These are phyloP conservation scores for Metschnikowia hibisci DNA, from an alignment of 805 yeast species.

Conservation along the genomic window DNA sequence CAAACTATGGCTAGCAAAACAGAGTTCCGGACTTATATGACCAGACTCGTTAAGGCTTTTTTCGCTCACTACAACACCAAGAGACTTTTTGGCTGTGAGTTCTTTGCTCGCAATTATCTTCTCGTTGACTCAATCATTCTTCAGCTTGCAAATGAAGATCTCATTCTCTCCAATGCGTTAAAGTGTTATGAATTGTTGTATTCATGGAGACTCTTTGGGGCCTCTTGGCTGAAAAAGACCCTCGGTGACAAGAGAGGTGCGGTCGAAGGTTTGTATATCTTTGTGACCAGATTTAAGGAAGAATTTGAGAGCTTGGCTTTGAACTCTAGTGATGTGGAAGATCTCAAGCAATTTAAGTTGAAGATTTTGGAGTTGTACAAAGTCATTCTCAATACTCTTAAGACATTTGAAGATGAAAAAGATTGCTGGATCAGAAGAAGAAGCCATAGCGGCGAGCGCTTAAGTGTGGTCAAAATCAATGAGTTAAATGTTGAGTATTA, in stretches of 20 bases:
- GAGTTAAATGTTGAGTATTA: slow-evolving; percentile 32
- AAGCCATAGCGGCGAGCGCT: slow-evolving; percentile 13
- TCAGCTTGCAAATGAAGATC: slow-evolving; percentile 31
- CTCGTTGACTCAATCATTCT: slow-evolving; percentile 33
- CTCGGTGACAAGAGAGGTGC: slow-evolving; percentile 41
- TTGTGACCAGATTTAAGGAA: slow-evolving; percentile 32
- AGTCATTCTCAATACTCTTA: slow-evolving; percentile 37
- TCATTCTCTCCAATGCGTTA: slow-evolving; percentile 27
- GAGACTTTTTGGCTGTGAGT: slow-evolving; percentile 21
- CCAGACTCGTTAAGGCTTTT: slow-evolving; percentile 26
- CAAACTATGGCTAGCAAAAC: slow-evolving; percentile 3
- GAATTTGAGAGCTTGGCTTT: slow-evolving; percentile 20
- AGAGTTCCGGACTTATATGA: slow-evolving; percentile 19
- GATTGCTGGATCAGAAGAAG: slow-evolving; percentile 37
- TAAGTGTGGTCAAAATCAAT: slow-evolving; percentile 24
- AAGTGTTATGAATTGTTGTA: slow-evolving; percentile 36
- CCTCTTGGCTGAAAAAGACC: not conserved
- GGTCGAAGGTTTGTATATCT: slow-evolving; percentile 35
- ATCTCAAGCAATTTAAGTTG: slow-evolving; percentile 31
- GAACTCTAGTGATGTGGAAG: slow-evolving; percentile 17
- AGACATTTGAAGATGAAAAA: slow-evolving; percentile 29
- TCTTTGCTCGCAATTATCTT: slow-evolving; percentile 23
- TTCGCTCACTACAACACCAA: slow-evolving; percentile 22
- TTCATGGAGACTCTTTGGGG: slow-evolving; percentile 35
- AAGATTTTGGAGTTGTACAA: slow-evolving; percentile 40